phyloP scores from a whole-genome alignment of 176 grass and related monocot genomes.

The Canna indica region DNA sequence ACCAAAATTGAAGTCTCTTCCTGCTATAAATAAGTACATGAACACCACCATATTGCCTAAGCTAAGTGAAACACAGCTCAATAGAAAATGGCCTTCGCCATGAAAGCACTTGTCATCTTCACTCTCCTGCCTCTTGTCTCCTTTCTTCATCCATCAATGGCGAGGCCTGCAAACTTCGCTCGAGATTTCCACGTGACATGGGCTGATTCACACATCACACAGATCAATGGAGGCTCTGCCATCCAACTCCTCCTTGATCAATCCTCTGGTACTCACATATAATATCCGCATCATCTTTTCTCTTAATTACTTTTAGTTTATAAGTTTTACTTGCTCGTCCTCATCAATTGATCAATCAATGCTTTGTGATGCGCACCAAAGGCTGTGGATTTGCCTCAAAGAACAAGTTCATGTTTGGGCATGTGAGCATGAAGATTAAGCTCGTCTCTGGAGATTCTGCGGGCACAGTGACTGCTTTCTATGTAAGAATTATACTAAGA shows the following conservation, averaged over 20 bases:
- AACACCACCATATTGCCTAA: too few species aligned
- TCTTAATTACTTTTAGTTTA: too few species aligned
- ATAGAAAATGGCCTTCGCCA: not conserved
- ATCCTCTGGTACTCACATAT: not conserved
- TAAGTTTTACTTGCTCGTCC: too few species aligned
- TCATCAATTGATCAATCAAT: not conserved
- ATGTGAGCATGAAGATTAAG: constrained; percentile 43
- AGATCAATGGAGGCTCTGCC: not conserved
- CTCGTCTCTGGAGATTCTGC: constrained; percentile 30
- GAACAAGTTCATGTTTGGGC: constrained; percentile 36
- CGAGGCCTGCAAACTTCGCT: constrained; percentile 22
- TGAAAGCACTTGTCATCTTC: not conserved
- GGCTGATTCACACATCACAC: constrained; percentile 31
- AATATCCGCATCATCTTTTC: too few species aligned
- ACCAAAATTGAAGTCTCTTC: not conserved
- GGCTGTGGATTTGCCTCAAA: constrained; percentile 32
- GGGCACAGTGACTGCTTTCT: constrained; percentile 33
- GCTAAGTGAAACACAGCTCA: too few species aligned
- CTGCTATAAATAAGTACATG: not conserved
- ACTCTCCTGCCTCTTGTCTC: not conserved
- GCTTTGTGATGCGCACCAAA: not conserved
- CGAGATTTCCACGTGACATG: constrained; percentile 29
- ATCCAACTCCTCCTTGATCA: constrained; percentile 31
- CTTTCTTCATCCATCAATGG: not conserved
- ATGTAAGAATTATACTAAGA: too few species aligned